Percentiles rank a stretch among this genome's conserved stretches.
These are phyloP conservation scores for Cyphellophora attinorum DNA, from an alignment of 2,329 filamentous ascomycete genomes.

Conservation along the genomic window DNA sequence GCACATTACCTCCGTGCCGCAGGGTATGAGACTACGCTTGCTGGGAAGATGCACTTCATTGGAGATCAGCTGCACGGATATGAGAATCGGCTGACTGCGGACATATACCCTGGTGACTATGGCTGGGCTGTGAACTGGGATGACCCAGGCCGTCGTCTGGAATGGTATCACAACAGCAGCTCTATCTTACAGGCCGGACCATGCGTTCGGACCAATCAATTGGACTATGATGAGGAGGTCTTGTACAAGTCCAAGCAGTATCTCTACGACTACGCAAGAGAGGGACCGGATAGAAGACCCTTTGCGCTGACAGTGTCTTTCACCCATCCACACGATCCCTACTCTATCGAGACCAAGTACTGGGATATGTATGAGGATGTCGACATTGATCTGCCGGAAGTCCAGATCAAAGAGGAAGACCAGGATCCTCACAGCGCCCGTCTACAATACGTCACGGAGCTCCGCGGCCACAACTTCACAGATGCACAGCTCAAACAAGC, in stretches of 20 bases:
- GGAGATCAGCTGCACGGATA: constrained; percentile 92
- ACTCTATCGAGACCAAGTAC: constrained; percentile 86
- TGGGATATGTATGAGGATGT: constrained; percentile 88
- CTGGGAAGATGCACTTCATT: constrained; percentile 96
- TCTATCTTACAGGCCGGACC: constrained; percentile 84
- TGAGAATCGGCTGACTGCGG: constrained; percentile 82
- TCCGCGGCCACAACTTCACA: constrained; percentile 74
- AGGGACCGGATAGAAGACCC: constrained; percentile 59
- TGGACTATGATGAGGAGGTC: constrained; percentile 93
- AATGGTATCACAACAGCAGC: constrained; percentile 96
- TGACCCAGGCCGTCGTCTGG: constrained; percentile 64
- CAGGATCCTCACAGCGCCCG: constrained; percentile 82
- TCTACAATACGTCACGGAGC: constrained; percentile 74
- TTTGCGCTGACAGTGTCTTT: constrained; percentile 88
- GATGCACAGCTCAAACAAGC: constrained; percentile 80
- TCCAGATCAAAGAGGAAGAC: constrained; percentile 62
- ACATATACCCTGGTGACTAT: constrained; percentile 91
- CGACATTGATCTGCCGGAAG: constrained; percentile 73
- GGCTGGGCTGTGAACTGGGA: constrained; percentile 97
- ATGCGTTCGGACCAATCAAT: constrained; percentile 84
- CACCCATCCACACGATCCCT: constrained; percentile 90
- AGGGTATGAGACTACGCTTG: constrained; percentile 82
- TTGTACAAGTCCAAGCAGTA: constrained; percentile 88
- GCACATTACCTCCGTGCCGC: constrained; percentile 79
- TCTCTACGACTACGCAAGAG: constrained; percentile 80